Evolutionary conservation across 2,329 filamentous ascomycete genomes (phyloP).

Genomic region (Colletotrichum lupini): DNA sequence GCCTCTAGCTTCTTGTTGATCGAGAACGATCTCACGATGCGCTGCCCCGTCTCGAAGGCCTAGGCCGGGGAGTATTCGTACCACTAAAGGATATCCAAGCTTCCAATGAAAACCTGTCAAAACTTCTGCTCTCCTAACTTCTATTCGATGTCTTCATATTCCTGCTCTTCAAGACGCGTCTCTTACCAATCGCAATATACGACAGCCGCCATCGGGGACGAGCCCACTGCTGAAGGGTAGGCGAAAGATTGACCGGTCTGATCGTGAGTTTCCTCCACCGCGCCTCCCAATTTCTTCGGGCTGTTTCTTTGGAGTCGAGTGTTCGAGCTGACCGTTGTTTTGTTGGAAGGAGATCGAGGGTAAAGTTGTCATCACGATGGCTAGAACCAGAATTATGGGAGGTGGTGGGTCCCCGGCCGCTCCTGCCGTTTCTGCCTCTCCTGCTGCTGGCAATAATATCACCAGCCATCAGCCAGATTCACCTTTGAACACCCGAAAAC

Average conservation of each 20-base stretch:
- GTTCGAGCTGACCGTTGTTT: neutral
- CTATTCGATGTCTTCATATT: no score
- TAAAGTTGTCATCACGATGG: neutral
- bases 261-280: neutral
- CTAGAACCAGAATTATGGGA: neutral
- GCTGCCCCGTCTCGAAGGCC: neutral
- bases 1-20: rapidly evolving
- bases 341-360: no score
- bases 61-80: neutral
- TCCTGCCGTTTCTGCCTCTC: neutral
- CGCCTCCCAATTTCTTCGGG: neutral
- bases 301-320: neutral
- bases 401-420: neutral
- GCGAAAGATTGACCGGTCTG: neutral
- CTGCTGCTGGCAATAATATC: neutral
- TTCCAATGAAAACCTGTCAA: neutral
- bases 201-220: neutral
- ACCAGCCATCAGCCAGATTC: neutral
- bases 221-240: neutral
- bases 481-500: no score
- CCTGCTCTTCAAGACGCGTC: neutral
- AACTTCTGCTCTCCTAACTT: neutral
- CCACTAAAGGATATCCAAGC: neutral
- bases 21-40: neutral
- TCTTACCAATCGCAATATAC: neutral